A percentile compares a stretch with the other conserved stretches of the same genome.
Evolutionary conservation across 2,329 filamentous ascomycete species (phyloP).

Genomic region (Sarocladiaceae sp.): DNA sequence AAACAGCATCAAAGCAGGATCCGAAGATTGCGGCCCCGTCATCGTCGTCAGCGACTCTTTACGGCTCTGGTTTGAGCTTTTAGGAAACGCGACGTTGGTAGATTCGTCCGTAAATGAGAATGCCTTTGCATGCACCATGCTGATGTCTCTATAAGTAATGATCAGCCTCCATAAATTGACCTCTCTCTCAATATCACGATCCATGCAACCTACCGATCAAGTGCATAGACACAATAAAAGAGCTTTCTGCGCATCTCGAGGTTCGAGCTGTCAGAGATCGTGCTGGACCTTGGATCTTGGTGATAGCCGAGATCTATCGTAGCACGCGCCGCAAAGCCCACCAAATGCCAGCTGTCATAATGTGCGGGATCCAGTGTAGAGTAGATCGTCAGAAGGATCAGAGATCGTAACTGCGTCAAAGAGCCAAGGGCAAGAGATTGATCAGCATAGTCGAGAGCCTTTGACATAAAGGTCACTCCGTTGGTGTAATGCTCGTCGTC

Average conservation of each 20-base stretch:
- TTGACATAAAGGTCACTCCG: slow-evolving; percentile 50
- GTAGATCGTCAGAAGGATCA: slow-evolving; percentile 82
- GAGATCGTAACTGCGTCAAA: slow-evolving; percentile 76
- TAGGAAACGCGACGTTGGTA: slow-evolving; percentile 72
- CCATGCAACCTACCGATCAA: slow-evolving; percentile 62
- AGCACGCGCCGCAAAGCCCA: slow-evolving; percentile 82
- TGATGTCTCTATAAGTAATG: slow-evolving; percentile 60
- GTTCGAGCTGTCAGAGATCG: slow-evolving; percentile 59
- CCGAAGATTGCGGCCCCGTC: slow-evolving; percentile 44
- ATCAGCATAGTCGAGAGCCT: slow-evolving; percentile 72
- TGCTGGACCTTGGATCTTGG: slow-evolving; percentile 74
- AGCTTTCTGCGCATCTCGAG: slow-evolving; percentile 75
- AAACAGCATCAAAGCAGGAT: slow-evolving; percentile 72
- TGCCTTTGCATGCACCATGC: slow-evolving; percentile 77
- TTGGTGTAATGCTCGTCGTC: slow-evolving; percentile 57
- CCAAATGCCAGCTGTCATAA: slow-evolving; percentile 90
- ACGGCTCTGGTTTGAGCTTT: slow-evolving; percentile 35
- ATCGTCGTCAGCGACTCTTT: slow-evolving; percentile 36
- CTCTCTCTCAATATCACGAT: no score
- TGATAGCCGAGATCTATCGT: slow-evolving; percentile 88
- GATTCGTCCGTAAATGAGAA: slow-evolving; percentile 94
- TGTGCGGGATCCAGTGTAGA: slow-evolving; percentile 83
- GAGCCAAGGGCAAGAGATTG: slow-evolving; percentile 80
- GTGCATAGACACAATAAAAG: slow-evolving; percentile 84
- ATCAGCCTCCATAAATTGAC: background rate